Conservation (phyloP, 2,329 filamentous ascomycete genomes). For the Fusarium gaditjirri region DNA sequence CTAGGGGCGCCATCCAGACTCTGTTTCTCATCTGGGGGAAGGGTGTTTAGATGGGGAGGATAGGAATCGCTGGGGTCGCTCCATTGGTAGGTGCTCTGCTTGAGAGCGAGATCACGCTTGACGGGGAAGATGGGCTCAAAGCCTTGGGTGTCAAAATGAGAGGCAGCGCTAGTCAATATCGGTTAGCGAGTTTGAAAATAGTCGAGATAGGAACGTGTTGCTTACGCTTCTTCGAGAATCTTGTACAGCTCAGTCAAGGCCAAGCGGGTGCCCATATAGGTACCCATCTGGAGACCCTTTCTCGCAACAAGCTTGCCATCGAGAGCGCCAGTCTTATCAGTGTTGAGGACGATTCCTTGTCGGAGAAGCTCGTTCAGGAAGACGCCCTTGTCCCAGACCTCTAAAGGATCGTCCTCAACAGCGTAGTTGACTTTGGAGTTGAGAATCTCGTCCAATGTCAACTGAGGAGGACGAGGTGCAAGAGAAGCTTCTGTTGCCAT, state of each 20-base stretch:
- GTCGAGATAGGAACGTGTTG: accelerated
- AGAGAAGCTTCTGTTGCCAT: background rate
- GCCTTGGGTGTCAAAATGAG: conserved; percentile 5
- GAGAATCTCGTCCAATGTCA: conserved; percentile 18
- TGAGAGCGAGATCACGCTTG: conserved; percentile 1
- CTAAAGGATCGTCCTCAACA: conserved; percentile 4
- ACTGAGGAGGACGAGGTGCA: background rate
- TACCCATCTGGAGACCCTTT: conserved; percentile 12
- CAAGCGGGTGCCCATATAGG: conserved; percentile 14
- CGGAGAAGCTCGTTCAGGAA: conserved; percentile 29
- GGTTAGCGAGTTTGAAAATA: background rate
- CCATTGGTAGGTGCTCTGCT: conserved; percentile 19
- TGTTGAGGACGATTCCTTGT: conserved; percentile 12
- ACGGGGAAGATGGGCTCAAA: conserved; percentile 19
- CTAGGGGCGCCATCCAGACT: background rate
- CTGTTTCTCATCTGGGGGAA: background rate
- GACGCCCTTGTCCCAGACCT: conserved; percentile 27
- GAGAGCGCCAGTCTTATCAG: background rate
- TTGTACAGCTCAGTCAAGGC: conserved; percentile 29
- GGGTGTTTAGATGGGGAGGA: conserved; percentile 19
- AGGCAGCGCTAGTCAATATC: background rate
- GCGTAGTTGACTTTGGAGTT: conserved; percentile 12
- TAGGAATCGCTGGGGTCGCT: conserved; percentile 7
- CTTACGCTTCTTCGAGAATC: conserved; percentile 24
- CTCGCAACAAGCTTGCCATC: background rate